Base-by-base conservation (phyloP, 768 basidiomycete genomes). In the Kwoniella shandongensis region DNA sequence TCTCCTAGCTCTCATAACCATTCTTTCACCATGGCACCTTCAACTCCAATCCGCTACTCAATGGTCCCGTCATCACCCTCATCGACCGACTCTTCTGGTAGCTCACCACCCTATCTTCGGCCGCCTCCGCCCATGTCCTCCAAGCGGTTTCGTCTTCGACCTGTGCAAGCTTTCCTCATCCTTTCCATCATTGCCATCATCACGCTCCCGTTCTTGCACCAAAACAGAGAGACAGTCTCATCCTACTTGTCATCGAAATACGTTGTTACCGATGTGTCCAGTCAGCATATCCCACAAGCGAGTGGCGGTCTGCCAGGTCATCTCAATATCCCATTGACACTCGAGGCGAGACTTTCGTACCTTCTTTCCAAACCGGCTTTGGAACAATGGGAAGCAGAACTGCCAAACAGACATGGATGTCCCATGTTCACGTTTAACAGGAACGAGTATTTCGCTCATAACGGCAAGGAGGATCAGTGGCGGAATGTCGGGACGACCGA, bases 371-470 rank as follows among this genome's bases (percentile, higher is more conserved):
- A 61, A 40, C 69, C 72, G 1, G 65, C 65, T 12, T 56, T 74
- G 10, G 54, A 54, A 17, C 69, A 71, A 38, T 67, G 65, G 65
- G 69, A 74, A 47, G 61, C 64, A n/a, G 69, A 71, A 50, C 30
- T 65, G 27, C 51, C 61, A 13, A 63, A 60, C 51, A 44, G 69
- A 54, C 67, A 67, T 41, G 54, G 22, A 17, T 74, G 72, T 45
- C 72, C 72, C 7, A 59, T 74, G 27, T 69, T 69, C 44, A 74
- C 72, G 0, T 74, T 60, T 29, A 62, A 63, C 30, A 45, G 73
- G 36, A 65, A 74, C 50, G 66, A 61, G 20, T 72, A 74, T 56
- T 74, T 70, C 46, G 68, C 67, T 58, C 76, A 73, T 45, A 63
- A 67, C 32, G 70, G 67, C n/a, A 70, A 72, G 51, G 55, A 61